phyloP scores from a whole-genome alignment of 2,329 filamentous ascomycete genomes.

The Phyllosticta citriasiana region DNA sequence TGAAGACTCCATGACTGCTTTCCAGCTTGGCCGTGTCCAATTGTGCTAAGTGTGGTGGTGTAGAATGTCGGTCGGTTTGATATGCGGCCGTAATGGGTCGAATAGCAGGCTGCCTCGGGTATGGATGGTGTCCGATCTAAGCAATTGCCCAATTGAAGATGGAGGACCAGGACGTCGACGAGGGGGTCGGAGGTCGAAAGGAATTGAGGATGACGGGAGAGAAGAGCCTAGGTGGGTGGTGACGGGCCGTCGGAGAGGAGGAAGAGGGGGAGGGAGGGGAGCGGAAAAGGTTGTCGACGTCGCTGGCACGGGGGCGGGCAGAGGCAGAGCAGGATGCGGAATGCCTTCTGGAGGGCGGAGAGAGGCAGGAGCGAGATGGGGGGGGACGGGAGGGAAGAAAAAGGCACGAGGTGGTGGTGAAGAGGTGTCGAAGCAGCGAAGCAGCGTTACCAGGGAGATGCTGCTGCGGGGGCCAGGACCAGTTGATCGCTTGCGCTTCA shows the following conservation, averaged over 20 bases:
- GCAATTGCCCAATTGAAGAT: slow-evolving; percentile 8
- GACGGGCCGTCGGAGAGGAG: not conserved
- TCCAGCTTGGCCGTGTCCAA: not conserved
- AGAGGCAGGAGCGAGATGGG: slow-evolving; percentile 20
- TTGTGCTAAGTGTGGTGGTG: slow-evolving; percentile 1
- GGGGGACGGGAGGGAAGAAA: slow-evolving; percentile 14
- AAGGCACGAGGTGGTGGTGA: slow-evolving; percentile 20
- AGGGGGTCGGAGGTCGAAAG: not conserved
- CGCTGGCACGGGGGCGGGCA: slow-evolving; percentile 13
- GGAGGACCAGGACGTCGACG: not conserved
- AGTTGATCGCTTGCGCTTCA: slow-evolving; percentile 15
- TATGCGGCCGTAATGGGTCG: not conserved
- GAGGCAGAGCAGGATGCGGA: slow-evolving; percentile 15
- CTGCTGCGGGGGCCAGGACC: slow-evolving; percentile 19
- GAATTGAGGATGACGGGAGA: slow-evolving; percentile 10
- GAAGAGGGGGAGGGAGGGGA: slow-evolving; percentile 14
- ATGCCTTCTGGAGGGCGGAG: slow-evolving; percentile 30
- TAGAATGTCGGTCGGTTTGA: not conserved
- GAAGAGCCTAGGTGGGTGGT: slow-evolving; percentile 15
- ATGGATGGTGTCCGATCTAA: slow-evolving; percentile 1
- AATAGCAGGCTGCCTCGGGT: slow-evolving; percentile 1
- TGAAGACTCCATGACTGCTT: slow-evolving; percentile 51
- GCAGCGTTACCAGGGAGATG: slow-evolving; percentile 14
- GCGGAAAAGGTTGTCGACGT: slow-evolving; percentile 19
- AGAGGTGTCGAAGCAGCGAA: slow-evolving; percentile 25